Evolutionary conservation across 2,329 filamentous ascomycete genomes (phyloP), one percentile per base, ranked within the genome.

Genomic region (Paecilomyces formosus): DNA sequence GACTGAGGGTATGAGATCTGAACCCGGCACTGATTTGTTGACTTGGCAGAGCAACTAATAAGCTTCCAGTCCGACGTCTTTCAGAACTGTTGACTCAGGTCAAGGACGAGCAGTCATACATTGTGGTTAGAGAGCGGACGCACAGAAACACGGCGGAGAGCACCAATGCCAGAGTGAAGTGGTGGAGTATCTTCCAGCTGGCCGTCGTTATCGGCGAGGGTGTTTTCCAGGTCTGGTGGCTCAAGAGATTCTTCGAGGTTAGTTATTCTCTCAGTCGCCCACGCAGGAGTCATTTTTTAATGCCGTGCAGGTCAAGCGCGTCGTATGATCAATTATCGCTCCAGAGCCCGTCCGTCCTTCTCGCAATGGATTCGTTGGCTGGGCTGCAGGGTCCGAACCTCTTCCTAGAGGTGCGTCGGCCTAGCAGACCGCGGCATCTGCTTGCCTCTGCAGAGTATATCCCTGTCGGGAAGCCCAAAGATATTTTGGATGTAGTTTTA

Each of bases 181-280:
- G 94, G 94, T 99, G 94, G 94, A 97, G 94, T 76, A 84, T 97
- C 68, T 97, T 97, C 77, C 92, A 99, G 78, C 86, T 99, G 64
- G 84, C 86, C 58, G 87, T 97, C 55, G 84, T 99, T 63, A 82
- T 95, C 65, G 92, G 89, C 69, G 91, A 97, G 81, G 94, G 92
- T 61, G 81, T 97, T 65, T 99, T 99, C 82, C 94, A 99, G 81
- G 93, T 99, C 65, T 99, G 94, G 93, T 99, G 94, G 92, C 78
- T 99, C 74, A 94, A 96, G 80, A 86, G 94, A 72, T 99, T 99
- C 84, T 97, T 97, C 72, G 92, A 97, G 86, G 86, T 87, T 72
- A 63, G 76, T 64, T 66, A 61, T 60, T 54, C n/a, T 12, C 15
- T 33, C 22, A 31, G 24, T 39, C n/a, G 21, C 50, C 13, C 51